Evolutionary conservation across 108 stramenopile species (phyloP), one percentile per base, ranked within the genome.

Genomic region (Schizochytrium sp.): DNA sequence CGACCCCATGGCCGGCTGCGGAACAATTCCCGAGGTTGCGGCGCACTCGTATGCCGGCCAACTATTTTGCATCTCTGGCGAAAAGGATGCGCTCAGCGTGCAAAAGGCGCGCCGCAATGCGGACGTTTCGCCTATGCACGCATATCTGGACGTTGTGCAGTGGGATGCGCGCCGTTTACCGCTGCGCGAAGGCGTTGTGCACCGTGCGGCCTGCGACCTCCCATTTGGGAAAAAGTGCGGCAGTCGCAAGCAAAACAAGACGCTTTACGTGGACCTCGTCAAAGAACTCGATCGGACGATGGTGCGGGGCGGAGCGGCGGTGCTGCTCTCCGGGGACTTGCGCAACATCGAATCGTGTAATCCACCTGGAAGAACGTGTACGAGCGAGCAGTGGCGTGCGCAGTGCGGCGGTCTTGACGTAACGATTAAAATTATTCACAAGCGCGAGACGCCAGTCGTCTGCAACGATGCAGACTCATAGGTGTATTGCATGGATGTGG

Each of bases 141-240:
- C 23, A 8, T 83, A 83, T 23, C 28, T 83, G 76, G 76, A 83
- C 28, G 76, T 83, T 12, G 76, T 83, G n/a, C 76, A 83, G 76
- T 83, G 76, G 76, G 76, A 83, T 2, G 76, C 76, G 51, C 76
- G 51, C 25, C 76, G 51, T 34, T 45, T 83, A 1, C 76, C 76
- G 6, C 45, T 83, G n/a, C 76, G 76, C 10, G 51, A 83, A 43
- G 76, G 28, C 25, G 45, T 83, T 34, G 51, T 83, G 19, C 48
- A 83, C 14, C 76, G 76, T 18, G 51, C 28, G 18, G 76, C 51
- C n/a, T 53, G 48, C 45, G 76, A 83, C 51, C 76, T 83, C 0
- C 76, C 76, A 8, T 83, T 83, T 83, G 76, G 76, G 1, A 83
- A 83, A 45, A 47, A 53, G n/a, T 83, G 76, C 51, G 76, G 76